These are phyloP conservation scores for Lasiosphaeriaceae sp. DNA, from an alignment of 495 filamentous ascomycete species.

Conservation along the genomic window DNA sequence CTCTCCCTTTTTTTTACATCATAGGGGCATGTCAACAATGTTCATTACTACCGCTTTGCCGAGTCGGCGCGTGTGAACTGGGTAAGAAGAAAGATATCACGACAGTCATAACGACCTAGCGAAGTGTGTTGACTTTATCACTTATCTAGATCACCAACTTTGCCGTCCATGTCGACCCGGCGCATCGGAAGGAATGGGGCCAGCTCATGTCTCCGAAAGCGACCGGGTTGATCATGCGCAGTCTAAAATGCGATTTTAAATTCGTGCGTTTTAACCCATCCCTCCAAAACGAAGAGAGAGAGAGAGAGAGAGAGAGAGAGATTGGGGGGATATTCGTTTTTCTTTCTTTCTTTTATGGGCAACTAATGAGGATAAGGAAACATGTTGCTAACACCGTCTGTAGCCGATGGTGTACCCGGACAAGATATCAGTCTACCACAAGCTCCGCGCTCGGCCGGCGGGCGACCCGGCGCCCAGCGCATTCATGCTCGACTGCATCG, in stretches of 20 bases:
- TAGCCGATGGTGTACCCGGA: slow-evolving; percentile 90
- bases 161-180: slow-evolving; percentile 63
- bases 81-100: too few relatives aligned
- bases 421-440: slow-evolving; percentile 84
- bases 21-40: slow-evolving; percentile 77
- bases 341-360: too few relatives aligned
- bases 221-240: slow-evolving; percentile 73
- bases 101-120: too few relatives aligned
- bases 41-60: slow-evolving; percentile 78
- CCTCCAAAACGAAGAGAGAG: too few relatives aligned
- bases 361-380: too few relatives aligned
- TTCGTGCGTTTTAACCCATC: slow-evolving; percentile 57
- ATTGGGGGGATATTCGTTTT: too few relatives aligned
- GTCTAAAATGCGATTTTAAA: slow-evolving; percentile 84
- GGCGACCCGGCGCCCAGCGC: slow-evolving; percentile 23
- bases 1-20: not conserved
- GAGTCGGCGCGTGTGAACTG: slow-evolving; percentile 83
- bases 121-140: too few relatives aligned
- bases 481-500: slow-evolving; percentile 52
- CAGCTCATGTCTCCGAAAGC: slow-evolving; percentile 63
- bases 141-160: slow-evolving; percentile 62
- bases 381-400: not conserved
- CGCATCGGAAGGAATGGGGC: slow-evolving; percentile 62
- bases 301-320: too few relatives aligned
- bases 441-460: slow-evolving; percentile 49